Conservation (phyloP, 148 eudicot genomes). For the Vaccinium darrowii region DNA sequence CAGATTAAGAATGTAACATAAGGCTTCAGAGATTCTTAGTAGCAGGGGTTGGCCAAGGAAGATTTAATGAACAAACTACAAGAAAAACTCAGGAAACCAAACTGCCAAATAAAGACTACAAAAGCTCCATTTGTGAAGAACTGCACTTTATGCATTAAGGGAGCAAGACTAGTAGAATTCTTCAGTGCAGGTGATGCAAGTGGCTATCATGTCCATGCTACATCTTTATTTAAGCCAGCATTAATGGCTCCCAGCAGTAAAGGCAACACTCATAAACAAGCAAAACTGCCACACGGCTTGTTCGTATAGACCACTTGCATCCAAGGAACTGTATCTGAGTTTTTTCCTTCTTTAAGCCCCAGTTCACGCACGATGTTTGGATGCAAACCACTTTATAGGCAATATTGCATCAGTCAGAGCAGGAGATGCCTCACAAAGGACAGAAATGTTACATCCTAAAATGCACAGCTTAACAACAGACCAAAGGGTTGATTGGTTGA, state of each 20-base stretch:
- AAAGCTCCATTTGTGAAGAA: neutral
- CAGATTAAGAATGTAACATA: neutral
- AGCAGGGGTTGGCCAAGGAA: neutral
- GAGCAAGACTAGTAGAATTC: slow-evolving; percentile 1
- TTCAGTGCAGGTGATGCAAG: neutral
- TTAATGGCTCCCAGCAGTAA: neutral
- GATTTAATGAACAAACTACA: neutral
- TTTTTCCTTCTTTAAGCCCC: slow-evolving; percentile 2
- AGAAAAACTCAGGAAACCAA: neutral
- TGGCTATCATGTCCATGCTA: neutral
- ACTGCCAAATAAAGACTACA: neutral
- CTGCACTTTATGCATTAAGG: neutral
- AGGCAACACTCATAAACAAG: neutral
- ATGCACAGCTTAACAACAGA: neutral
- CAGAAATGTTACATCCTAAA: neutral
- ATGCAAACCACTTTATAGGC: neutral
- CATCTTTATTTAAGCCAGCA: slow-evolving; percentile 7
- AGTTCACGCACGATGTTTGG: neutral
- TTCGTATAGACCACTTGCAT: neutral
- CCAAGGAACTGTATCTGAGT: neutral
- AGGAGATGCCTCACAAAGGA: neutral
- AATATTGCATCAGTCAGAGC: neutral
- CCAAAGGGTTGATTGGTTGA: neutral
- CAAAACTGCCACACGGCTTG: neutral
- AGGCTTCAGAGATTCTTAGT: slow-evolving; percentile 1